These are phyloP conservation scores for Chalciporus piperatus DNA, from an alignment of 768 basidiomycete species.

Conservation along the genomic window DNA sequence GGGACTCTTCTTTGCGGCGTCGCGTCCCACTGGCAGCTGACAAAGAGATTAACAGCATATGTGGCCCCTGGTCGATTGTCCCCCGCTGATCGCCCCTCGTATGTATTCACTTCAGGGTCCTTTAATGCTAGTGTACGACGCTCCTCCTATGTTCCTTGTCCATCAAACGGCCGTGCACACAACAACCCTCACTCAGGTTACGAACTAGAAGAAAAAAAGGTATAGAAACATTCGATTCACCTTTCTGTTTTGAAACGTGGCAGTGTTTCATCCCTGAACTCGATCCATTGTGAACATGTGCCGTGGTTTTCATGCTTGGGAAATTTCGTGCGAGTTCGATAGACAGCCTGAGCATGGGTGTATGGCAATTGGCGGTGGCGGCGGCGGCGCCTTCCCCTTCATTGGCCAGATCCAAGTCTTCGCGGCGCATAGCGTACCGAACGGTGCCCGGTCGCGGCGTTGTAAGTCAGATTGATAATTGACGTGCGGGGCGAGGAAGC, in stretches of 20 bases:
- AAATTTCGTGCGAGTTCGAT: neutral
- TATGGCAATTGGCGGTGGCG: neutral
- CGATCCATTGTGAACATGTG: too few species aligned
- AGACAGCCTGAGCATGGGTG: neutral
- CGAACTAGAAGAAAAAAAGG: neutral
- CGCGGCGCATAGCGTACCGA: neutral
- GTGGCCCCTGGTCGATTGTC: neutral
- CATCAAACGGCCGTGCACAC: neutral
- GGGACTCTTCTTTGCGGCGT: too few species aligned
- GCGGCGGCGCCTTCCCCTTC: neutral
- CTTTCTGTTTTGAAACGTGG: neutral
- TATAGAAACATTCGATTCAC: neutral
- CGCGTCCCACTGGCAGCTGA: neutral
- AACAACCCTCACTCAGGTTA: neutral
- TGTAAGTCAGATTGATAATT: neutral
- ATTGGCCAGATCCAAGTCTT: neutral
- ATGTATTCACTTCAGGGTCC: too few species aligned
- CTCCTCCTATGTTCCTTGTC: neutral
- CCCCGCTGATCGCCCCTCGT: neutral
- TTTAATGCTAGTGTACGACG: too few species aligned
- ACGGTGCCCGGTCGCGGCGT: neutral
- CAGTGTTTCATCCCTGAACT: neutral
- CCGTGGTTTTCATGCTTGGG: neutral
- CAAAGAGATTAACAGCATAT: neutral
- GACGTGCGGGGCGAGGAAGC: neutral